Evolutionary conservation across 257 asterid species (phyloP), one percentile per base, ranked within the genome.

Genomic region (Solanum pennellii): DNA sequence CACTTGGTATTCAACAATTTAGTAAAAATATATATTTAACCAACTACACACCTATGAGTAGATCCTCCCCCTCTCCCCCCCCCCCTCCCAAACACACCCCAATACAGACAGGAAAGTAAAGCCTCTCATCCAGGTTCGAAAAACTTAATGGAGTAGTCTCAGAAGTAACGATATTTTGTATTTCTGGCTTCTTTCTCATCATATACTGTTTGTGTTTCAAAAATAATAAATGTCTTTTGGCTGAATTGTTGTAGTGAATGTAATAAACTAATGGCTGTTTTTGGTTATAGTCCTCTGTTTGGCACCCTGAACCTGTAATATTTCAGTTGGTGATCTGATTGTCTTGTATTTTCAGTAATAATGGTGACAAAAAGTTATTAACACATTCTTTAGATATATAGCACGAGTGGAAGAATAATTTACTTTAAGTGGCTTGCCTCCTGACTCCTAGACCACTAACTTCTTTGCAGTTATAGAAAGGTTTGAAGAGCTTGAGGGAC

Each of bases 401-500:
- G 65, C 25, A 7, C 6, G 25, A 45, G 84, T 16, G 5, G 39
- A 42, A 21, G 37, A 44, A 79, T 79, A 25, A 9, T 79, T 79
- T 25, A 7, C 82, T 45, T 47, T 27, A 79, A 27, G 84, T 84
- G 83, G 21, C 83, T 69, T 89, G 77, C 82, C 66, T 33, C 60
- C 29, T 23, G 71, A 69, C 75, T 42, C 82, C 71, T 37, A 18
- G 83, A 49, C 68, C 27, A 72, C 37, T 0, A 71, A 44, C 84
- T 86, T 87, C 82, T 20, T 86, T 86, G 84, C 93, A 97, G 99
- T 97, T 82, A 84, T 97, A 69, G 99, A 97, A 91, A 95, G 91
- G 91, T 94, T 93, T 91, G 99, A 97, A 92, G 98, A 93, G 89
- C 91, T 80, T 85, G 95, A 94, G 89, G 93, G 93, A 69, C 93